Conservation (phyloP, 345 rosid genomes). For the Dipteronia sinensis region DNA sequence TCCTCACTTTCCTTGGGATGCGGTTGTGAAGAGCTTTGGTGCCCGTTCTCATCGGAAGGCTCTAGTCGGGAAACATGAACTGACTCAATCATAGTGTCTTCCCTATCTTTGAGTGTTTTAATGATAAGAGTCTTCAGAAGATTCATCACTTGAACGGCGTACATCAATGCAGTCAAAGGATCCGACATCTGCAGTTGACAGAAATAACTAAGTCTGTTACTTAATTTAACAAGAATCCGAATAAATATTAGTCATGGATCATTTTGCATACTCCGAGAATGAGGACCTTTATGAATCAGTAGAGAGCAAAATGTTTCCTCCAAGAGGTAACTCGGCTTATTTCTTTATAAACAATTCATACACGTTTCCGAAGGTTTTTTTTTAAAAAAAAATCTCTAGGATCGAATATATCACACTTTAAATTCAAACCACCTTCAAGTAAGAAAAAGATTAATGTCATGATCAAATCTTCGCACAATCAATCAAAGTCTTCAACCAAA, state of each 20-base stretch:
- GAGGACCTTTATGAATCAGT: too few species aligned
- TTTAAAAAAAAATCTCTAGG: not conserved
- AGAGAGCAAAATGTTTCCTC: constrained; percentile 5
- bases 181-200: constrained; percentile 80
- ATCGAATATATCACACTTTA: not conserved
- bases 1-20: constrained; percentile 37
- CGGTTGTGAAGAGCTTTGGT: constrained; percentile 48
- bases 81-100: constrained; percentile 51
- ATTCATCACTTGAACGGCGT: constrained; percentile 96
- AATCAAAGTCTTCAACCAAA: too few species aligned
- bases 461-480: constrained; percentile 2
- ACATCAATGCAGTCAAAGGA: constrained; percentile 96
- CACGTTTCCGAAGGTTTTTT: not conserved
- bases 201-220: constrained; percentile 5
- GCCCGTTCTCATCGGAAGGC: constrained; percentile 70
- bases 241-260: not conserved
- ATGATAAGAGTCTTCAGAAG: constrained; percentile 78
- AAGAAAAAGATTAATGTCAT: not conserved
- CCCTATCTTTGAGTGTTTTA: constrained; percentile 67
- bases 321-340: not conserved
- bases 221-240: not conserved
- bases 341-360: not conserved
- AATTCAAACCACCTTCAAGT: not conserved
- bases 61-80: constrained; percentile 38
- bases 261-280: not conserved